Evolutionary conservation across 208 protist genomes (phyloP), one percentile per base, ranked within the genome.

Genomic region (Crithidia fasciculata): DNA sequence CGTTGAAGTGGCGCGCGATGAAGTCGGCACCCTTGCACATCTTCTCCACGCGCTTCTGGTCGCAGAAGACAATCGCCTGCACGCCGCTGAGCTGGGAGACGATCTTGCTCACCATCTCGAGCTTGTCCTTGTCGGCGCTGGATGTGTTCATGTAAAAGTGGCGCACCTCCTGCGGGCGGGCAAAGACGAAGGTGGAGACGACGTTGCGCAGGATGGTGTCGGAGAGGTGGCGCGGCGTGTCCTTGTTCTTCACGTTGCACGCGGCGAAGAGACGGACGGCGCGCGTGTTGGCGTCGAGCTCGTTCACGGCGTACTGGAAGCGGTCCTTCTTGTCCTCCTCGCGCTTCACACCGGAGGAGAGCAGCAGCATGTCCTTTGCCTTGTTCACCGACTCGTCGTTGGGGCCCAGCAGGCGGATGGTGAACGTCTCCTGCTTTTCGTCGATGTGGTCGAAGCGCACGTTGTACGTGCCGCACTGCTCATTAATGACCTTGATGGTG

Each of bases 61-160:
- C 84, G 79, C 86, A 93, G 79, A 97, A 97, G 65, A 95, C 65
- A 55, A 97, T 90, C 28, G 93, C 93, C 80, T 97, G 93, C 37
- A 97, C 88, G 44, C 90, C 93, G 69, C 89, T 87, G 45, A 97
- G 80, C 89, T 97, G 89, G 7, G 87, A 85, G 50, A 95, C 84
- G 63, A 95, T 85, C 76, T 91, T 91, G 69, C 81, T 88, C 40
- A 97, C 81, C 58, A 80, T 80, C 63, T 95, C 90, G 43, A 94
- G 66, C 82, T 97, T 97, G 58, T 92, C 79, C 72, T 91, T 91
- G 50, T 97, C 93, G 61, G 62, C 80, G 52, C 81, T 82, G 50
- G 57, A 73, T 8, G 78, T 88, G 60, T 82, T 83, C 57, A 89
- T 76, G 66, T 83, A 93, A 65, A 94, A 97, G 85, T 97, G 90